phyloP scores from a whole-genome alignment of 371 early-diverging fungal species.

The Choanephora cucurbitarum region DNA sequence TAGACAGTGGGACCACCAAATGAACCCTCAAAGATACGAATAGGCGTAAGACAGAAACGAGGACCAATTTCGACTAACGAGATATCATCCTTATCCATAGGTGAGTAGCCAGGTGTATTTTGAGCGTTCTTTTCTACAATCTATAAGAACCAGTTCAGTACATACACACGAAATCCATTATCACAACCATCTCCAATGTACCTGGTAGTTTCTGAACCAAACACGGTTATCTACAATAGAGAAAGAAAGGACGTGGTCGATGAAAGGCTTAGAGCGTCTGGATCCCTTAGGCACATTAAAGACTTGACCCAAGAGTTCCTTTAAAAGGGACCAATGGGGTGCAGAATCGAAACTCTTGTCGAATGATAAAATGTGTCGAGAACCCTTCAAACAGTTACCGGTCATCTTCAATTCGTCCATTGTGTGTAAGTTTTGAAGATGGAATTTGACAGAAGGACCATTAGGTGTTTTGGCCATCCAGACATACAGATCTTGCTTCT shows the following conservation, averaged over 20 bases:
- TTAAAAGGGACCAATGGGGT: constrained; percentile 83
- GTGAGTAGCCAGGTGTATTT: constrained; percentile 54
- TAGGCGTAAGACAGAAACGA: constrained; percentile 90
- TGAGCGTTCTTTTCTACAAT: constrained; percentile 57
- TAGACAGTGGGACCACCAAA: constrained; percentile 92
- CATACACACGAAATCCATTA: too few species aligned
- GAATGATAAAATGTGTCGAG: constrained; percentile 93
- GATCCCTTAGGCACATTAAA: constrained; percentile 90
- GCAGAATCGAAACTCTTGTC: constrained; percentile 86
- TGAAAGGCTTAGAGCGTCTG: constrained; percentile 92
- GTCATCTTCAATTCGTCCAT: constrained; percentile 98
- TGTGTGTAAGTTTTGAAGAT: constrained; percentile 95
- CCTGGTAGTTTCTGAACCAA: constrained; percentile 97
- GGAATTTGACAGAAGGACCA: constrained; percentile 95
- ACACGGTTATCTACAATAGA: constrained; percentile 87
- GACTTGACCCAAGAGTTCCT: constrained; percentile 87
- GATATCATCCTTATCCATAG: constrained; percentile 68
- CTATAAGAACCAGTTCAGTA: too few species aligned
- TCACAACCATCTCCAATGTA: too few species aligned
- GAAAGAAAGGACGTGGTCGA: constrained; percentile 93
- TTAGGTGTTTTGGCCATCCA: constrained; percentile 95
- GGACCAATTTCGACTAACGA: constrained; percentile 97
- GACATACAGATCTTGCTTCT: constrained; percentile 91
- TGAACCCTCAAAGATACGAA: constrained; percentile 92
- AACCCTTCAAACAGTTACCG: constrained; percentile 97